Base-by-base conservation (phyloP, 2,329 filamentous ascomycete species). In the Endocalyx cinctus region DNA sequence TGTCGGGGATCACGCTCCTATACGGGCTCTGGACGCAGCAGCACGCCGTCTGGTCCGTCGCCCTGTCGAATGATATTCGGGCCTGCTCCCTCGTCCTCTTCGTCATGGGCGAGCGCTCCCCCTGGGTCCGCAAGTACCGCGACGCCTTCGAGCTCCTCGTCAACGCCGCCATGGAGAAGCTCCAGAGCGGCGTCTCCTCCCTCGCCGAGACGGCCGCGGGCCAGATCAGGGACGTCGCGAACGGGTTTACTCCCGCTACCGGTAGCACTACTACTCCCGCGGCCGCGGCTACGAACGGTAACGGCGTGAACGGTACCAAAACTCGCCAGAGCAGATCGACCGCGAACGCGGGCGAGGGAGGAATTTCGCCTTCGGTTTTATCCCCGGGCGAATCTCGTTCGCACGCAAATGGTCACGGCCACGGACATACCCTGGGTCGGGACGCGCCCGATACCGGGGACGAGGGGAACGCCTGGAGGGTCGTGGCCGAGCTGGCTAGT, bases 31-130 rank as follows among this genome's bases (percentile, higher is more conserved):
- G 59, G 59, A 67, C 63, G 3, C 63, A 65, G 26, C 62, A 59
- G n/a, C 57, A 64, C 25, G 50, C 54, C 19, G 57, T 69, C 8
- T 71, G 67, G 67, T 67, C 64, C 8, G 60, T 69, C n/a, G 55
- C 57, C 5, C 59, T 70, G 35, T 64, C 65, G 42, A 66, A 71
- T 42, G 66, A 71, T 29, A 60, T 71, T 30, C 64, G 67, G 26
- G 66, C 67, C 4, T 70, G 66, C 48, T 69, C 64, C 1, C 58
- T 66, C 2, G 66, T 70, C 2, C 52, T 71, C 2, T 70, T 69
- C 31, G 65, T 69, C 25, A 70, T 70, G 64, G 59, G 65, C 5
- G 68, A 71, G 42, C 59, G 66, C 18, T 66, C 66, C 6, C 50
- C 59, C 1, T 69, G 65, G 63, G 66, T 70, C 4, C 64, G 62